Evolutionary conservation across 116 monocot genomes (phyloP).

Genomic region (Papilionanthe hybrid): DNA sequence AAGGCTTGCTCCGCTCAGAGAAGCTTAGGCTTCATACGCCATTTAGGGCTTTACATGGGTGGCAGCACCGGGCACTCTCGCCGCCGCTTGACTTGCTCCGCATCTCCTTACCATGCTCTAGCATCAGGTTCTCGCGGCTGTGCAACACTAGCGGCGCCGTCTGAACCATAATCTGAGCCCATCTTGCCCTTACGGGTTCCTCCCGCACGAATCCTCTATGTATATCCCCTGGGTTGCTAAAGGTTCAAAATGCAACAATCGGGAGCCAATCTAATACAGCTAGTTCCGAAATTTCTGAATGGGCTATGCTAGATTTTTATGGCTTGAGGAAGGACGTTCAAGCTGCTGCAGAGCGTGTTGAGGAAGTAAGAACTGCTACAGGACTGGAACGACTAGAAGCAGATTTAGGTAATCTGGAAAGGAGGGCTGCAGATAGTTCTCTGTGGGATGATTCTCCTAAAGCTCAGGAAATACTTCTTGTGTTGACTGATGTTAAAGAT

Average conservation of each 20-base stretch:
- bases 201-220: constrained; percentile 1
- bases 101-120: too few relatives aligned
- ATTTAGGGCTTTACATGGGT: too few relatives aligned
- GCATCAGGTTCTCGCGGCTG: background rate
- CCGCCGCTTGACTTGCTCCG: too few relatives aligned
- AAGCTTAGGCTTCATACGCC: too few relatives aligned
- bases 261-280: constrained; percentile 45
- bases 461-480: constrained; percentile 73
- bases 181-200: background rate
- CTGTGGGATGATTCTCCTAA: constrained; percentile 87
- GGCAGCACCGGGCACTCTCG: too few relatives aligned
- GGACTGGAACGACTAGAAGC: constrained; percentile 69
- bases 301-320: constrained; percentile 99
- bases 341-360: constrained; percentile 49
- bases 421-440: constrained; percentile 72
- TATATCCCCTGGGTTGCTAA: constrained; percentile 8
- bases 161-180: background rate
- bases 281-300: constrained; percentile 60
- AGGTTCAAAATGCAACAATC: constrained; percentile 36
- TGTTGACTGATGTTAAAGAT: constrained; percentile 84
- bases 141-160: background rate
- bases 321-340: constrained; percentile 87
- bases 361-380: constrained; percentile 70
- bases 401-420: constrained; percentile 64
- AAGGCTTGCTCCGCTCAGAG: too few relatives aligned